phyloP scores from a whole-genome alignment of 169 alveolate species.

The Toxoplasma gondii region DNA sequence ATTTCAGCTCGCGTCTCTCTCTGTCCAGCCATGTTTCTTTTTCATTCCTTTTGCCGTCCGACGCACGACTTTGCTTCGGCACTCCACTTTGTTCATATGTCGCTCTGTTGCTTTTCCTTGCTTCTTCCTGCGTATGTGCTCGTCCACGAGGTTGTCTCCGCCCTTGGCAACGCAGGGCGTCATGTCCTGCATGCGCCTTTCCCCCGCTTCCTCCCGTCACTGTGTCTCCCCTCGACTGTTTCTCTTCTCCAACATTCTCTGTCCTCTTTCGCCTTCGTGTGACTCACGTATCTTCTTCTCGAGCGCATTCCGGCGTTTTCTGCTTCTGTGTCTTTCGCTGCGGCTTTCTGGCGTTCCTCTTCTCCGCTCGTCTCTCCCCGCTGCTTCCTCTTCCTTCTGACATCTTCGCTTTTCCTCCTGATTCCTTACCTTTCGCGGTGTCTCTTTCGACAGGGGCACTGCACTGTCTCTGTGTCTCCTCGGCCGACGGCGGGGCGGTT shows the following conservation, averaged over 20 bases:
- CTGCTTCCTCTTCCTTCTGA: neutral
- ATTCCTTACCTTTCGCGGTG: neutral
- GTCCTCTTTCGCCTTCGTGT: neutral
- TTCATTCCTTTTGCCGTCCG: too few species aligned
- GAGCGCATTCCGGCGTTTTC: neutral
- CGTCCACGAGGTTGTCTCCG: neutral
- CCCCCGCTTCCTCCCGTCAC: too few species aligned
- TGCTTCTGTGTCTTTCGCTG: neutral
- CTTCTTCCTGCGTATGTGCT: neutral
- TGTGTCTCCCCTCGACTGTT: too few species aligned
- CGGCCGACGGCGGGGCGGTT: slow-evolving; percentile 77
- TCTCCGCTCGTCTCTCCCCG: neutral
- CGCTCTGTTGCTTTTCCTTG: neutral
- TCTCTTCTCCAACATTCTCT: neutral
- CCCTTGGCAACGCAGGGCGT: neutral
- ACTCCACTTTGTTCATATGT: neutral
- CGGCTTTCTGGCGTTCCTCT: neutral
- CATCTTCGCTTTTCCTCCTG: neutral
- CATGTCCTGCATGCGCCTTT: too few species aligned
- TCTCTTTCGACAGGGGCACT: slow-evolving; percentile 39
- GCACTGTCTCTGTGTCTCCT: slow-evolving; percentile 72
- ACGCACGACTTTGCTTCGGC: neutral
- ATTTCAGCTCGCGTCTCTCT: too few species aligned
- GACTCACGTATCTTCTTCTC: neutral
- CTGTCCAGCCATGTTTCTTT: too few species aligned